A percentile compares a stretch with the other conserved stretches of the same genome.
These are phyloP conservation scores for Triadica sebifera DNA, from an alignment of 345 rosid genomes.

Conservation along the genomic window DNA sequence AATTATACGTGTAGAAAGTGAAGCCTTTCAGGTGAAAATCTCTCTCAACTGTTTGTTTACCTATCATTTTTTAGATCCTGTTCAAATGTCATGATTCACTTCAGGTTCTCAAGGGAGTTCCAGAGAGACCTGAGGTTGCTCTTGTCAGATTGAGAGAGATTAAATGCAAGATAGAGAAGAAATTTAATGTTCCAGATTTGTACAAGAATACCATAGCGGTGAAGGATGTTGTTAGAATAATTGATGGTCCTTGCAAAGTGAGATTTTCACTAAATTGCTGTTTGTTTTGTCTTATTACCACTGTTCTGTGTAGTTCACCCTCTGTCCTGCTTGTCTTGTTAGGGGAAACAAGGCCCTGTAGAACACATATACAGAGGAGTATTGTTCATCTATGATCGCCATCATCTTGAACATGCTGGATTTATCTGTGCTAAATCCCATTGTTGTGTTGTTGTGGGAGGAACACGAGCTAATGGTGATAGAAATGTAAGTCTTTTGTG, in stretches of 20 bases:
- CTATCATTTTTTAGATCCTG: not conserved
- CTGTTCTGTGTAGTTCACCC: slow-evolving; percentile 1
- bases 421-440: slow-evolving; percentile 81
- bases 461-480: slow-evolving; percentile 59
- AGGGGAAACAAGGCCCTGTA: slow-evolving; percentile 97
- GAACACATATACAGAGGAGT: slow-evolving; percentile 79
- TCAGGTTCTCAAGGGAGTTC: slow-evolving; percentile 89
- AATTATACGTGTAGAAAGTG: slow-evolving; percentile 91
- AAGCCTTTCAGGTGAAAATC: slow-evolving; percentile 75
- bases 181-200: slow-evolving; percentile 65
- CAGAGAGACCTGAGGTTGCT: slow-evolving; percentile 83
- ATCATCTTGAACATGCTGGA: slow-evolving; percentile 97
- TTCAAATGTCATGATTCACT: slow-evolving; percentile 5
- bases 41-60: not conserved
- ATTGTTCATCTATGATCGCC: slow-evolving; percentile 78
- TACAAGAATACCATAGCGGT: slow-evolving; percentile 62
- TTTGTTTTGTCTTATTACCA: not conserved
- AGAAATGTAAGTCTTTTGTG: slow-evolving; percentile 54
- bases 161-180: slow-evolving; percentile 84
- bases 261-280: slow-evolving; percentile 25
- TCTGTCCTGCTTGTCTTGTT: slow-evolving; percentile 16
- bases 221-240: slow-evolving; percentile 74
- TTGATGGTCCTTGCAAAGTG: slow-evolving; percentile 91
- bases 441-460: slow-evolving; percentile 78
- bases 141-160: slow-evolving; percentile 90